phyloP scores from a whole-genome alignment of 2,329 filamentous ascomycete species.

The Diaporthe amygdali region DNA sequence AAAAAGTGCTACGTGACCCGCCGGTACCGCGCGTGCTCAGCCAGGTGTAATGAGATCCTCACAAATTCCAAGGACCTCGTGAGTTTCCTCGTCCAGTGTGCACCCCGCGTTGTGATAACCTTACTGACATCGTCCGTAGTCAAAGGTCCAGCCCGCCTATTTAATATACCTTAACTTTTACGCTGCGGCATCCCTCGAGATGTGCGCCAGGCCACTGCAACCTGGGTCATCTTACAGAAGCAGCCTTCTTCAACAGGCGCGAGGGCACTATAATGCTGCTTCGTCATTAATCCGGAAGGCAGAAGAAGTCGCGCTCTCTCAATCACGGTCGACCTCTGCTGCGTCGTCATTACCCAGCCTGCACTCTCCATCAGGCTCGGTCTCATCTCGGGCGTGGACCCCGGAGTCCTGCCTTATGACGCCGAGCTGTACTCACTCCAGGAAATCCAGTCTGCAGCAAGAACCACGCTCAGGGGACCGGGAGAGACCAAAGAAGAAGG shows the following conservation, averaged over 20 bases:
- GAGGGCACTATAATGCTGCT: conserved; percentile 56
- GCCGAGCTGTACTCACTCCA: conserved; percentile 48
- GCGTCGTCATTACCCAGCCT: conserved; percentile 41
- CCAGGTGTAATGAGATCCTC: conserved; percentile 58
- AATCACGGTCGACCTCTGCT: conserved; percentile 42
- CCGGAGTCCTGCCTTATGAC: conserved; percentile 52
- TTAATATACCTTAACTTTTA: conserved; percentile 67
- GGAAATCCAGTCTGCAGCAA: conserved; percentile 35
- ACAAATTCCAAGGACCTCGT: conserved; percentile 52
- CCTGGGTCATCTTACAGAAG: conserved; percentile 51
- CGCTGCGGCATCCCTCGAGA: conserved; percentile 64
- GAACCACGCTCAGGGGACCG: conserved; percentile 5
- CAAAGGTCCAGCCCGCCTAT: conserved; percentile 55
- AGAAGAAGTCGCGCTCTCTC: conserved; percentile 44
- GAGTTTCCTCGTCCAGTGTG: conserved; percentile 30
- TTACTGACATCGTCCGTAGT: conserved; percentile 27
- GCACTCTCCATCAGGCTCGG: conserved; percentile 52
- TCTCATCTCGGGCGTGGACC: conserved; percentile 48
- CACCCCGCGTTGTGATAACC: background rate
- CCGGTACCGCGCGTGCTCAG: conserved; percentile 58
- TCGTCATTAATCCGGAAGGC: conserved; percentile 52
- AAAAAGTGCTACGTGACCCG: conserved; percentile 58
- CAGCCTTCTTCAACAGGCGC: conserved; percentile 56
- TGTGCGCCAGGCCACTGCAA: conserved; percentile 56
- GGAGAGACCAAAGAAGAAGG: conserved; percentile 44